Conservation (phyloP, 2,329 filamentous ascomycete species). For the Graphiopsis chlorocephala region DNA sequence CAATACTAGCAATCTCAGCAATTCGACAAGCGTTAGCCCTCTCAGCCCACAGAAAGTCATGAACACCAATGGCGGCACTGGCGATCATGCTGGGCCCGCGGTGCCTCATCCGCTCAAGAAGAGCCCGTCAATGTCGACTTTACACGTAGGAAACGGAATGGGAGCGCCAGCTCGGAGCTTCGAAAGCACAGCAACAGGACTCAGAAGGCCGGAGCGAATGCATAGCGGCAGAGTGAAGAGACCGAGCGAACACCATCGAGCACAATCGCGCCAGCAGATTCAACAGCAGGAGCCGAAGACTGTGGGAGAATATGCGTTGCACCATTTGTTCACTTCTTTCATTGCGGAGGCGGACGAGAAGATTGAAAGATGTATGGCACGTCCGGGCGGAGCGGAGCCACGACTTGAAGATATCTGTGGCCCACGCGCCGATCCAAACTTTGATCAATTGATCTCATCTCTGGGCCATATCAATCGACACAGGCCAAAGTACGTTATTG, state of each 20-base stretch:
- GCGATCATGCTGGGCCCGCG: conserved; percentile 6
- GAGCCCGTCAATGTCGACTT: conserved; percentile 33
- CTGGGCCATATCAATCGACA: conserved; percentile 91
- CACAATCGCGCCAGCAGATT: conserved; percentile 60
- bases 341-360: conserved; percentile 96
- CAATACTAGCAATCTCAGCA: conserved; percentile 81
- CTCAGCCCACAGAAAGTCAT: conserved; percentile 62
- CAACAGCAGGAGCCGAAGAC: conserved; percentile 76
- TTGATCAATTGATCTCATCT: conserved; percentile 91
- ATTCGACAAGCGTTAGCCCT: conserved; percentile 72
- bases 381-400: conserved; percentile 75
- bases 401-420: conserved; percentile 89
- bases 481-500: conserved; percentile 91
- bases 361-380: conserved; percentile 81
- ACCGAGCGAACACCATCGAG: conserved; percentile 72
- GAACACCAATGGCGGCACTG: conserved; percentile 19
- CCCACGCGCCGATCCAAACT: conserved; percentile 78
- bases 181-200: conserved; percentile 22
- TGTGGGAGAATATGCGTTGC: conserved; percentile 95
- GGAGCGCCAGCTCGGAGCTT: conserved; percentile 27
- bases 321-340: conserved; percentile 95
- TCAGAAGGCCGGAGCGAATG: conserved; percentile 43
- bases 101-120: conserved; percentile 25
- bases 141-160: conserved; percentile 26
- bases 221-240: conserved; percentile 63